Evolutionary conservation across 2,329 filamentous ascomycete genomes (phyloP).

Genomic region (Sporothrix curviconia): DNA sequence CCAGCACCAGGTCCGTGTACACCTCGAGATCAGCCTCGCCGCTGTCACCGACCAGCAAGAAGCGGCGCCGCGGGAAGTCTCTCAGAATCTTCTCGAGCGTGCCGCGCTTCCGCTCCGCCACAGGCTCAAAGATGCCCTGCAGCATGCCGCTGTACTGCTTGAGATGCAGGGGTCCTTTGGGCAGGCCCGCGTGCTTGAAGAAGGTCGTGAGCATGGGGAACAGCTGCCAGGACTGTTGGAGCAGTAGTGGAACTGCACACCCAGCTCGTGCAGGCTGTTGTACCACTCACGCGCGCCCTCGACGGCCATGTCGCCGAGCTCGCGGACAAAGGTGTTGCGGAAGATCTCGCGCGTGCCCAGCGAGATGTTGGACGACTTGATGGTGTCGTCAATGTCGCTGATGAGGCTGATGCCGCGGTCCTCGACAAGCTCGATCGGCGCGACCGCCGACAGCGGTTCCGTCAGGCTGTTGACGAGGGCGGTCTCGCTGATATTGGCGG

Average conservation of each 20-base stretch:
- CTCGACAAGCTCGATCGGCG: conserved; percentile 71
- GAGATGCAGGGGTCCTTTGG: conserved; percentile 83
- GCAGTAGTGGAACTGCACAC: conserved; percentile 89
- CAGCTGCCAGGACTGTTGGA: conserved; percentile 99
- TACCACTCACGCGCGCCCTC: conserved; percentile 92
- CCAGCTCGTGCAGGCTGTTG: conserved; percentile 64
- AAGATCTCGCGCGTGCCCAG: conserved; percentile 89
- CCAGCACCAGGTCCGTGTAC: conserved; percentile 84
- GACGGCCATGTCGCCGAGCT: conserved; percentile 72
- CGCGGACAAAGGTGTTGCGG: conserved; percentile 87
- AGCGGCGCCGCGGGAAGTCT: conserved; percentile 85
- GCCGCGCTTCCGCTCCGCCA: conserved; percentile 87
- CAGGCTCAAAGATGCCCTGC: conserved; percentile 95
- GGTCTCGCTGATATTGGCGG: conserved; percentile 2
- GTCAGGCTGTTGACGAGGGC: conserved; percentile 11
- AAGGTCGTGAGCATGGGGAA: conserved; percentile 84
- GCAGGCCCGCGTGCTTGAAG: conserved; percentile 73
- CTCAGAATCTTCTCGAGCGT: conserved; percentile 77
- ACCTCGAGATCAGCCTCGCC: conserved; percentile 96
- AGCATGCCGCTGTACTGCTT: conserved; percentile 97
- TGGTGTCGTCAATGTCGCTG: conserved; percentile 95
- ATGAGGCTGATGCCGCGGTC: conserved; percentile 81
- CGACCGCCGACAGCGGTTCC: conserved; percentile 74
- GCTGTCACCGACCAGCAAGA: conserved; percentile 89
- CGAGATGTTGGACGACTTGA: conserved; percentile 89